Conservation (phyloP, 768 basidiomycete species). For the Rhizopogon vesiculosus region DNA sequence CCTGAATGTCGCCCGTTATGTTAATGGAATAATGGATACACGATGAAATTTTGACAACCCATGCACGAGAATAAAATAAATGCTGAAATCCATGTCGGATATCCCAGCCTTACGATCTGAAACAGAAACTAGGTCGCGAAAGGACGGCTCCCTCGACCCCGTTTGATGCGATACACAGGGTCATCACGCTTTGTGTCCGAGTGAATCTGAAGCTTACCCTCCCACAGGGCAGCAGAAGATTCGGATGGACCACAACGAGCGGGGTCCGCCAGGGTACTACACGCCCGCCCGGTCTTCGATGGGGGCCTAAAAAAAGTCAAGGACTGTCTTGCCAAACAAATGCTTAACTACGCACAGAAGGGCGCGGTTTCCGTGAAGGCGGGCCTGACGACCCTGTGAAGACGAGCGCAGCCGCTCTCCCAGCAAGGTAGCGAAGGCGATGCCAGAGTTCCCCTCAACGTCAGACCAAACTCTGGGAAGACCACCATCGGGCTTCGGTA, state of each 20-base stretch:
- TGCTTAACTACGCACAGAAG: too few species aligned
- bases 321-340: too few species aligned
- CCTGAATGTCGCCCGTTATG: too few species aligned
- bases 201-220: slow-evolving; percentile 83
- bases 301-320: slow-evolving; percentile 31
- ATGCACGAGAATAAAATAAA: not conserved
- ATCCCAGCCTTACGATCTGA: not conserved
- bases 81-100: too few species aligned
- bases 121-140: slow-evolving; percentile 3
- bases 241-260: slow-evolving; percentile 71
- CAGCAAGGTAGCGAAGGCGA: slow-evolving; percentile 79
- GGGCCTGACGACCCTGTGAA: slow-evolving; percentile 57
- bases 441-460: slow-evolving; percentile 70
- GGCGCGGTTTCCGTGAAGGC: too few species aligned
- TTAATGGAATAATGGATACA: too few species aligned
- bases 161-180: slow-evolving; percentile 30
- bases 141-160: slow-evolving; percentile 15
- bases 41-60: not conserved
- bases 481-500: slow-evolving; percentile 52
- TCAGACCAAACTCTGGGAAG: slow-evolving; percentile 64
- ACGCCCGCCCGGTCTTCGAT: slow-evolving; percentile 60
- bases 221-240: slow-evolving; percentile 79
- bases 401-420: slow-evolving; percentile 88
- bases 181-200: slow-evolving; percentile 78
- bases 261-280: slow-evolving; percentile 65